Conservation (phyloP, 257 asterid species). For the Salvia hispanica region DNA sequence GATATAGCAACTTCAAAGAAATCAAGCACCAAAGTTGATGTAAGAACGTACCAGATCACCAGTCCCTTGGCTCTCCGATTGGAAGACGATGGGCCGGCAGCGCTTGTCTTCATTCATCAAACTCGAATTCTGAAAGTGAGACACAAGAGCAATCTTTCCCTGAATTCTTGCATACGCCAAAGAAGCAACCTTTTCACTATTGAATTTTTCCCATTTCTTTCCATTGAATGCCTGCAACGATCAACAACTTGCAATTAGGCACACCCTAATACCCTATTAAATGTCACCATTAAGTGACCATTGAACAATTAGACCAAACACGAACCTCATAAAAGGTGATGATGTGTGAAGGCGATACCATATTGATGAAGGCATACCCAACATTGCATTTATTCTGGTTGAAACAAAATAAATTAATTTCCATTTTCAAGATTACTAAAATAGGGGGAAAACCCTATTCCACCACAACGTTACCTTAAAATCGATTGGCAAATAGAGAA, state of each 20-base stretch:
- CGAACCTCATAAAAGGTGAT: constrained; percentile 78
- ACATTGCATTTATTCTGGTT: constrained; percentile 96
- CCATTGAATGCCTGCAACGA: constrained; percentile 78
- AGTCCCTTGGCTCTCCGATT: constrained; percentile 71
- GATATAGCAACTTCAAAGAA: not conserved
- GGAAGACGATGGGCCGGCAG: constrained; percentile 89
- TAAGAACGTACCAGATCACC: constrained; percentile 59
- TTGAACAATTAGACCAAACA: constrained; percentile 13
- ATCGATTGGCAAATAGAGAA: constrained; percentile 91
- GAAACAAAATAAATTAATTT: constrained; percentile 21
- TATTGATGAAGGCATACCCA: constrained; percentile 97
- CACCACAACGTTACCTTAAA: constrained; percentile 65
- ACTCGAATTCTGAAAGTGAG: constrained; percentile 95
- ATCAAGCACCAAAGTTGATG: not conserved
- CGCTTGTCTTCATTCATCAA: constrained; percentile 93
- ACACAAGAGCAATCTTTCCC: constrained; percentile 74
- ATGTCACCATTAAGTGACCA: not conserved
- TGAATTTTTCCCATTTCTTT: constrained; percentile 97
- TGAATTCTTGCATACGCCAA: constrained; percentile 96
- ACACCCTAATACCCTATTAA: too few species aligned
- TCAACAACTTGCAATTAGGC: not conserved
- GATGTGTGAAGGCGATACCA: constrained; percentile 89
- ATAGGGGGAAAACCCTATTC: not conserved
- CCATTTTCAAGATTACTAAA: constrained; percentile 16
- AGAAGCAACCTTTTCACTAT: constrained; percentile 96